phyloP scores from a whole-genome alignment of 495 filamentous ascomycete species.

The Penicillium cosmopolitanum region DNA sequence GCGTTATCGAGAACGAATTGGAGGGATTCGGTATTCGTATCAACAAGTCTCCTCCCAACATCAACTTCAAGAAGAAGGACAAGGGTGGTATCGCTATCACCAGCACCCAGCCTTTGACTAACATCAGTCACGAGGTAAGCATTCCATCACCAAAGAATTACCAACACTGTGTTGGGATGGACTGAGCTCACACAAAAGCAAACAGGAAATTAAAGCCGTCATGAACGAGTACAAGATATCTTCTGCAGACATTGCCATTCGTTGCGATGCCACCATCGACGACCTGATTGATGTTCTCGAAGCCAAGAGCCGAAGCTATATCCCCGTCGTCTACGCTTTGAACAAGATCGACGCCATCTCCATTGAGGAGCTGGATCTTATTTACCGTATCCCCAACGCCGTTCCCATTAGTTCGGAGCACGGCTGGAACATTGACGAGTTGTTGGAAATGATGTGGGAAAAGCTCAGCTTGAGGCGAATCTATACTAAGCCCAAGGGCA shows the following conservation, averaged over 20 bases:
- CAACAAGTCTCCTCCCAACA: slow-evolving; percentile 97
- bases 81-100: slow-evolving; percentile 96
- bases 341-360: slow-evolving; percentile 99
- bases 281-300: slow-evolving; percentile 96
- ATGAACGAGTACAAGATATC: slow-evolving; percentile 96
- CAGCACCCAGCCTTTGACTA: slow-evolving; percentile 85
- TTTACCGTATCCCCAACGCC: slow-evolving; percentile 96
- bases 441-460: slow-evolving; percentile 98
- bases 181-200: slow-evolving; percentile 3
- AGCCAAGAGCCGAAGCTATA: slow-evolving; percentile 93
- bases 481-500: slow-evolving; percentile 98
- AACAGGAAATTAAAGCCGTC: slow-evolving; percentile 90
- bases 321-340: slow-evolving; percentile 95
- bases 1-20: slow-evolving; percentile 93
- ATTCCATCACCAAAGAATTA: background rate
- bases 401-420: slow-evolving; percentile 97
- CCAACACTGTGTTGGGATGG: background rate
- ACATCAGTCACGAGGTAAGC: slow-evolving; percentile 83
- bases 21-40: slow-evolving; percentile 98
- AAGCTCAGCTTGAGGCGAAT: slow-evolving; percentile 88
- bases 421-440: slow-evolving; percentile 97
- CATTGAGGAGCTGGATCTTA: slow-evolving; percentile 93
- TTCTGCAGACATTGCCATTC: slow-evolving; percentile 96
- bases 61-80: slow-evolving; percentile 98
- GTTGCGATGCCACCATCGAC: slow-evolving; percentile 90